Evolutionary conservation across 2,329 filamentous ascomycete genomes (phyloP), one percentile per base, ranked within the genome.

Genomic region (Allantophomopsis lycopodina): DNA sequence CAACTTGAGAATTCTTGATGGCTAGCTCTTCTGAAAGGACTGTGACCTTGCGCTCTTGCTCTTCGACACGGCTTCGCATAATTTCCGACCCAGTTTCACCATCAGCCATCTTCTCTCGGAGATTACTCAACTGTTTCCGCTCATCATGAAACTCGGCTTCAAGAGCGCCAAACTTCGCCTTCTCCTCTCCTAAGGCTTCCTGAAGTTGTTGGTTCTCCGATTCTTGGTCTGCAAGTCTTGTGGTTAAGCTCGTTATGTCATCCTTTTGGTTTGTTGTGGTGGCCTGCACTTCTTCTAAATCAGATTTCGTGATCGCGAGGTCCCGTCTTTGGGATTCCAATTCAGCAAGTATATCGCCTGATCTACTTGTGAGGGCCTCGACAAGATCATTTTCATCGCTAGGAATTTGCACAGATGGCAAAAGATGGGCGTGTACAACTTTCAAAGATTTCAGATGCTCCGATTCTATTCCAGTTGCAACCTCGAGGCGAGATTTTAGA

Each of bases 41-140:
- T 16, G 71, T 71, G 4, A 84, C 72, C 56, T 77, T 83, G 42
- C 65, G 67, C 57, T 94, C 85, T 51, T 87, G 80, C 42, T 85
- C 82, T 33, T 79, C 75, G 3, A 93, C 68, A 40, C 78, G 74
- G 58, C 79, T 80, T 40, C 83, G 77, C 40, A 94, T 62, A 20
- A 75, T 77, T 57, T 88, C 84, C 0, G 85, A 87, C 5, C 86
- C 86, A 3, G 79, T 87, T 57, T 91, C 85, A 13, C 85, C 87
- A 46, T 88, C 82, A 1, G 82, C 76, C 53, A 94, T 79, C 55
- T 81, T 82, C 13, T 66, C 64, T 41, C 83, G 75, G 16, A 94
- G 63, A 20, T 71, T 65, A 42, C 69, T 72, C 16, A 94, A 67
- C 49, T 91, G 80, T 12, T 70, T 64, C 32, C 83, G 76, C 43